Evolutionary conservation across 2,329 filamentous ascomycete genomes (phyloP), one percentile per base, ranked within the genome.

Genomic region (Ophiostoma fasciatum): DNA sequence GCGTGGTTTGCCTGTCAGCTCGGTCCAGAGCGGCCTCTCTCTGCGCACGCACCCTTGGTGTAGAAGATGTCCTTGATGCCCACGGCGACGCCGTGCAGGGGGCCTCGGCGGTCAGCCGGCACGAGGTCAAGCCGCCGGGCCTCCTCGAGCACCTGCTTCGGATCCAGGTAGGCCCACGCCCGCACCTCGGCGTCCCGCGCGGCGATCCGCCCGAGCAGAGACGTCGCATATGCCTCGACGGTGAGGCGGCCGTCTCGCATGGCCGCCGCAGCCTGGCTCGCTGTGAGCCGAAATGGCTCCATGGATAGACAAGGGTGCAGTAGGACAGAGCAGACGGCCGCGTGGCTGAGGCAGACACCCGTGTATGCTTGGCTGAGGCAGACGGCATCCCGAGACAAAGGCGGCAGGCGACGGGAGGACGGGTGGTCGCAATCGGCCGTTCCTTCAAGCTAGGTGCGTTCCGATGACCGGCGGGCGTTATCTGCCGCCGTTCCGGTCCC

Each of bases 61-160:
- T 60, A 61, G 43, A 75, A 69, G 3, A 75, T 59, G 55, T 77
- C 72, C 47, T 76, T 76, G 10, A 76, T 58, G 1, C 59, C 72
- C n/a, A 77, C 52, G 0, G 67, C 60, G 7, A 76, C 49, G 1
- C 71, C 71, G 45, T 75, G 70, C 0, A 77, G 50, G 0, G 65
- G 66, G 0, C 71, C 70, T 37, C 71, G 56, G 37, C 67, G 43
- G 2, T 58, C 54, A 0, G 43, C 29, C 0, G 69, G 64, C 3
- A 74, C 43, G 18, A 52, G 42, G 45, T 76, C 71, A 0, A 76
- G 58, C 10, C 50, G 50, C 29, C 51, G 56, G 1, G 72, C 71
- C 38, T 67, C 61, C 13, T 54, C 46, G 2, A 74, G 51, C 3
- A 74, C 61, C n/a, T 57, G 49, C 0, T 59, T 52, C 1, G 54